phyloP scores from a whole-genome alignment of 495 filamentous ascomycete species.

The Penicillium paradoxum region DNA sequence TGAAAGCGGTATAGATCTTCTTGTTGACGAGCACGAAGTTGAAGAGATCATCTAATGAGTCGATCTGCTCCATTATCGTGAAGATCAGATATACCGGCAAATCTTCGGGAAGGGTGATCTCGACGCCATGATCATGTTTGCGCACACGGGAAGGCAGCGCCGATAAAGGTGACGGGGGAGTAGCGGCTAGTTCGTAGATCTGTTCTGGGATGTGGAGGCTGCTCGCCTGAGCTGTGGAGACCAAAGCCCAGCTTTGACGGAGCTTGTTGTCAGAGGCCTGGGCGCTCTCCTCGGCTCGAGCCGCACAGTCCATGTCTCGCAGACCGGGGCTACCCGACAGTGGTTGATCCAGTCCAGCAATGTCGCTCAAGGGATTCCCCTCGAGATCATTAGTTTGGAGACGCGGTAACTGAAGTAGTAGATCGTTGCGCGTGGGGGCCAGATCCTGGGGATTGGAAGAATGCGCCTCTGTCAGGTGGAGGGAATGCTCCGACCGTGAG shows the following conservation, averaged over 20 bases:
- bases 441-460: constrained; percentile 10
- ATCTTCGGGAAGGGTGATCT: constrained; percentile 29
- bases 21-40: constrained; percentile 50
- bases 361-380: constrained; percentile 8
- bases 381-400: constrained; percentile 31
- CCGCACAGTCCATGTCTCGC: neutral
- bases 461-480: constrained; percentile 4
- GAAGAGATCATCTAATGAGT: constrained; percentile 55
- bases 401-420: constrained; percentile 33
- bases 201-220: constrained; percentile 19
- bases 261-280: constrained; percentile 14
- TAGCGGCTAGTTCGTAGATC: constrained; percentile 38
- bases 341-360: neutral
- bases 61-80: constrained; percentile 45
- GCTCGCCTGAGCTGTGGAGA: constrained; percentile 20
- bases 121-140: neutral
- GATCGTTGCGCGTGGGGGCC: constrained; percentile 18
- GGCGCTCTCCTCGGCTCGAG: neutral
- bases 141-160: constrained; percentile 3
- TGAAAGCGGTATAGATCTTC: constrained; percentile 58
- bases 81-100: constrained; percentile 48
- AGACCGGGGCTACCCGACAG: neutral
- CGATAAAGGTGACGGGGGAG: constrained; percentile 22
- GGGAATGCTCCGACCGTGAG: constrained; percentile 2
- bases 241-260: constrained; percentile 8